Evolutionary conservation across 192 early-diverging fungal genomes (phyloP).

Genomic region (Phlyctochytrium planicorne): DNA sequence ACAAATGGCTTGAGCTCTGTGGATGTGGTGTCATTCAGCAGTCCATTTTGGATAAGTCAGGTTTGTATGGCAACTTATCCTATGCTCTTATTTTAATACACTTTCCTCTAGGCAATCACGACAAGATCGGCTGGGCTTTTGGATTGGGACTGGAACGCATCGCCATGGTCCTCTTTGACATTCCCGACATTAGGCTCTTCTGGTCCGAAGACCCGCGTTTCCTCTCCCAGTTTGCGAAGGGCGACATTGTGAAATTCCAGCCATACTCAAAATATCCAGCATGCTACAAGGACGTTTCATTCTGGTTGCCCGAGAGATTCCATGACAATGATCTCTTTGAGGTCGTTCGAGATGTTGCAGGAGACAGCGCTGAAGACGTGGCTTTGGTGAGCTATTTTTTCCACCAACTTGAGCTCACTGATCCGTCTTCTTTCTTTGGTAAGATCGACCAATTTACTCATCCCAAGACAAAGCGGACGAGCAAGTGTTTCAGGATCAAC

Average conservation of each 20-base stretch:
- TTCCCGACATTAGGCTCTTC: conserved; percentile 95
- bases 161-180: conserved; percentile 92
- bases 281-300: conserved; percentile 94
- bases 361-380: conserved; percentile 89
- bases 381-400: conserved; percentile 61
- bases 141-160: conserved; percentile 95
- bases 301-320: conserved; percentile 77
- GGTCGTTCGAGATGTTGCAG: conserved; percentile 85
- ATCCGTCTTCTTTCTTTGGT: conserved; percentile 1
- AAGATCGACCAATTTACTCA: conserved; percentile 86
- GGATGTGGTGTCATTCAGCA: conserved; percentile 94
- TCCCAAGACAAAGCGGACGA: conserved; percentile 78
- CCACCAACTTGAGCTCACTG: background rate
- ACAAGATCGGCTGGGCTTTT: conserved; percentile 95
- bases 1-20: conserved; percentile 90
- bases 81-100: background rate
- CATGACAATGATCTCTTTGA: conserved; percentile 96
- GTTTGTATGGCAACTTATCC: conserved; percentile 28
- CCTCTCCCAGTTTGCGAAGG: conserved; percentile 73
- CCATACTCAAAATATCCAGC: conserved; percentile 88
- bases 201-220: conserved; percentile 91
- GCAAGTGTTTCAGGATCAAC: conserved; percentile 89
- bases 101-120: conserved; percentile 46
- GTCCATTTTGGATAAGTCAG: conserved; percentile 68
- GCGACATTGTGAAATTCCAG: conserved; percentile 71